Percentiles rank a stretch among this genome's conserved stretches.
Conservation (phyloP, 1,284 basidiomycete genomes). For the Trichosporon coremiiforme region DNA sequence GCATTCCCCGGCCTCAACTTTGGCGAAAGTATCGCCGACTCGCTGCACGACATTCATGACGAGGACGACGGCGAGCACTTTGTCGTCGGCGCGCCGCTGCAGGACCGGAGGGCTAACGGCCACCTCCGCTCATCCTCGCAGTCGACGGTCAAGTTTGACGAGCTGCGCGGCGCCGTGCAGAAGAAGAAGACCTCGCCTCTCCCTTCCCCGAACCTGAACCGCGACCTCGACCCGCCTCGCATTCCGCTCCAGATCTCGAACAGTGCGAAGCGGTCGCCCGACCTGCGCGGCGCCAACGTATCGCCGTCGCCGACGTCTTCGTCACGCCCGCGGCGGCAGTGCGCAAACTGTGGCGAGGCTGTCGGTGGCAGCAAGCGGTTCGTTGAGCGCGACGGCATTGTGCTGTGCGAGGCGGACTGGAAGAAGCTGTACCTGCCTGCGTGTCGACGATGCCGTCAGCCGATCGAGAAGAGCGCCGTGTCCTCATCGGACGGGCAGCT, state of each 20-base stretch:
- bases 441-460: constrained; percentile 75
- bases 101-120: not conserved
- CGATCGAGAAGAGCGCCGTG: constrained; percentile 87
- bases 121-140: constrained; percentile 29
- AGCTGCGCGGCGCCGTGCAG: constrained; percentile 1
- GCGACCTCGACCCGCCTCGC: constrained; percentile 22
- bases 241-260: not conserved
- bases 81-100: constrained; percentile 18
- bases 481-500: constrained; percentile 85
- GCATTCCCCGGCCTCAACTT: constrained; percentile 21
- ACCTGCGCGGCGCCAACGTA: not conserved
- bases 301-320: constrained; percentile 9
- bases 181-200: constrained; percentile 12
- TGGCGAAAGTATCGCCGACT: constrained; percentile 16
- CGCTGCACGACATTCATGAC: constrained; percentile 45
- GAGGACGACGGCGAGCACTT: constrained; percentile 43
- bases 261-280: not conserved
- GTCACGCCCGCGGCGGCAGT: constrained; percentile 49
- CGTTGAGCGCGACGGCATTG: constrained; percentile 68
- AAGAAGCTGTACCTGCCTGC: constrained; percentile 88
- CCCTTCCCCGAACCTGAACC: constrained; percentile 1
- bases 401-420: constrained; percentile 83
- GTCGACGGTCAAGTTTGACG: constrained; percentile 24
- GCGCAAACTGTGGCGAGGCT: constrained; percentile 67
- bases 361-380: constrained; percentile 74